Evolutionary conservation across 2,329 filamentous ascomycete species (phyloP).

Genomic region (Xylariaceae sp.): DNA sequence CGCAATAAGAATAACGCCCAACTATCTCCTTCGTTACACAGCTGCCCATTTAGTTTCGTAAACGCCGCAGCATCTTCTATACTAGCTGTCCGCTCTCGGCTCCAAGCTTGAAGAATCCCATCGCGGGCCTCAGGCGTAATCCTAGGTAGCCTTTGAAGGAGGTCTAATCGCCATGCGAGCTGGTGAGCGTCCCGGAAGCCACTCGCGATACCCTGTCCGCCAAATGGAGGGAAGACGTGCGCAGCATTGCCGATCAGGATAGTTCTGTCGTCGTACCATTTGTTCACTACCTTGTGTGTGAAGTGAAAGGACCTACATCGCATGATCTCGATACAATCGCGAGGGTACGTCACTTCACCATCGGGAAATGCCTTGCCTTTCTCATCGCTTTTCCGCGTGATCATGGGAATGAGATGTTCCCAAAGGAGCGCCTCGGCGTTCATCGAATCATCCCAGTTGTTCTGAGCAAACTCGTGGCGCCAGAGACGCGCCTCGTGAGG

Average conservation of each 20-base stretch:
- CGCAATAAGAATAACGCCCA: conserved; percentile 19
- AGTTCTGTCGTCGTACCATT: conserved; percentile 39
- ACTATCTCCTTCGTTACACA: conserved; percentile 22
- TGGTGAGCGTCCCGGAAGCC: conserved; percentile 34
- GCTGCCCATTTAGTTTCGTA: conserved; percentile 20
- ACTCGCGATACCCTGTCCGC: conserved; percentile 35
- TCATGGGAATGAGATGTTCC: conserved; percentile 25
- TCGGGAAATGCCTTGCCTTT: conserved; percentile 12
- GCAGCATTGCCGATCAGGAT: conserved; percentile 47
- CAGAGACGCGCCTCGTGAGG: conserved; percentile 37
- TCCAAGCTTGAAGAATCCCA: conserved; percentile 18
- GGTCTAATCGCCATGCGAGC: conserved; percentile 32
- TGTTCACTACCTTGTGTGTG: conserved; percentile 42
- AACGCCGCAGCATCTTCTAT: conserved; percentile 19
- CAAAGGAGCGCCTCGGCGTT: conserved; percentile 31
- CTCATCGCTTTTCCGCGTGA: conserved; percentile 31
- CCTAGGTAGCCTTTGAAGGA: conserved; percentile 16
- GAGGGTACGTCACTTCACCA: conserved; percentile 34
- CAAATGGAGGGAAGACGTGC: conserved; percentile 49
- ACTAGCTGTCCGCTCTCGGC: conserved; percentile 18
- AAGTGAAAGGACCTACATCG: conserved; percentile 45
- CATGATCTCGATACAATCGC: conserved; percentile 43
- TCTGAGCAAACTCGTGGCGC: conserved; percentile 37
- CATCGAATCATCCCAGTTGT: conserved; percentile 28
- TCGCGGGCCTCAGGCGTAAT: conserved; percentile 6